These are phyloP conservation scores for Sugiyamaella marilandica DNA, from an alignment of 805 yeast genomes.

Conservation along the genomic window DNA sequence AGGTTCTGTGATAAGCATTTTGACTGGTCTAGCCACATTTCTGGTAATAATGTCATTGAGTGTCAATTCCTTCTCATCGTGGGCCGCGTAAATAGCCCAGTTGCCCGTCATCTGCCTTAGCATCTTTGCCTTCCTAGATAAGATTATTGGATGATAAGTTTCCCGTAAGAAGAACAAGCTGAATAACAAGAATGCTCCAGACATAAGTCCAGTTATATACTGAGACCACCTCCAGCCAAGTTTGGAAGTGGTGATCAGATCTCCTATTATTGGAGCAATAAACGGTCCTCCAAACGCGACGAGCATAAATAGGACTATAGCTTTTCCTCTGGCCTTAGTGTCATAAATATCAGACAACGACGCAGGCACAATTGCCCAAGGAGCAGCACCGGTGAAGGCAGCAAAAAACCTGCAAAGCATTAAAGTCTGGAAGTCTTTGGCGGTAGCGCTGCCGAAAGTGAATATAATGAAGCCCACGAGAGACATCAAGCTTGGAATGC, in stretches of 20 bases:
- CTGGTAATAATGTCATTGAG: slow-evolving; percentile 56
- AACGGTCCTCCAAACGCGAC: slow-evolving; percentile 77
- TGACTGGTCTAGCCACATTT: slow-evolving; percentile 62
- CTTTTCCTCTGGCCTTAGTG: slow-evolving; percentile 64
- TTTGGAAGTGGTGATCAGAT: slow-evolving; percentile 49
- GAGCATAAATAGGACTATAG: slow-evolving; percentile 65
- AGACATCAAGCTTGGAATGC: slow-evolving; percentile 53
- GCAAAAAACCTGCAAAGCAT: slow-evolving; percentile 74
- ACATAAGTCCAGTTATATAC: slow-evolving; percentile 64
- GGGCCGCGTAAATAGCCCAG: slow-evolving; percentile 80
- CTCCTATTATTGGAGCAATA: slow-evolving; percentile 75
- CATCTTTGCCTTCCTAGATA: slow-evolving; percentile 56
- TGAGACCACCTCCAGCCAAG: slow-evolving; percentile 84
- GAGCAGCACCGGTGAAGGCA: slow-evolving; percentile 80
- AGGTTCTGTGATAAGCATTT: slow-evolving; percentile 66
- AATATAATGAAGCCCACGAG: slow-evolving; percentile 54
- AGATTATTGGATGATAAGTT: slow-evolving; percentile 66
- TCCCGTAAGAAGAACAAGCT: slow-evolving; percentile 51
- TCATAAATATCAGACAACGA: slow-evolving; percentile 77
- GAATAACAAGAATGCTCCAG: slow-evolving; percentile 39
- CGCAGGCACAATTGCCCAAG: slow-evolving; percentile 82
- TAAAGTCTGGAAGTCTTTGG: slow-evolving; percentile 71
- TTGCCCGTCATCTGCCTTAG: slow-evolving; percentile 67
- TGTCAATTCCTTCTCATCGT: slow-evolving; percentile 56
- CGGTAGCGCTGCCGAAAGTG: slow-evolving; percentile 71